Evolutionary conservation across 2,329 filamentous ascomycete species (phyloP).

Genomic region (Epicoccum nigrum): DNA sequence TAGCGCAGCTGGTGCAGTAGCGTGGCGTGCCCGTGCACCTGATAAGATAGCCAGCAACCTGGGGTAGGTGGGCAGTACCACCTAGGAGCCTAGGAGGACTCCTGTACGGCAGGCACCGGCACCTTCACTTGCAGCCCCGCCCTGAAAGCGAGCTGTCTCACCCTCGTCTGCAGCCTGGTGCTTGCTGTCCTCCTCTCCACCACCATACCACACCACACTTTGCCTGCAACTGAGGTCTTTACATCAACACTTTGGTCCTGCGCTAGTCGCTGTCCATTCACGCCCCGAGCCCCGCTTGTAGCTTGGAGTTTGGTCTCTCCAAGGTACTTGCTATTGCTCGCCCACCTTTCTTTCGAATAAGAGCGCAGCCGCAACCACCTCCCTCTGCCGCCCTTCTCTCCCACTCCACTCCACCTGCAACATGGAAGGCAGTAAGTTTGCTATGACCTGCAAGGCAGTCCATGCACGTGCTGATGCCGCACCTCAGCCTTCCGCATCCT

Average conservation of each 20-base stretch:
- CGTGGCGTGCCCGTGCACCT: conserved; percentile 2
- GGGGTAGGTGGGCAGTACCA: no score
- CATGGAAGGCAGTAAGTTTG: conserved; percentile 26
- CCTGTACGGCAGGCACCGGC: conserved; percentile 21
- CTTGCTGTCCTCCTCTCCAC: no score
- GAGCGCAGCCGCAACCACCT: background rate
- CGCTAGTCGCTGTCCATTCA: background rate
- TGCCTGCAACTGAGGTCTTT: no score
- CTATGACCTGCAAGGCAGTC: background rate
- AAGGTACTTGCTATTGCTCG: background rate
- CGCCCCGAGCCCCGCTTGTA: conserved; percentile 5
- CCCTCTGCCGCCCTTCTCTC: background rate
- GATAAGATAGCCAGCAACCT: conserved; percentile 21
- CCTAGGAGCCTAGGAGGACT: no score
- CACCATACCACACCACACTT: no score
- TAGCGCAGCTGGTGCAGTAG: no score
- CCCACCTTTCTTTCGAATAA: background rate
- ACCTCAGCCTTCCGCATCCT: conserved; percentile 41
- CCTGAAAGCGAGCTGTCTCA: conserved; percentile 7
- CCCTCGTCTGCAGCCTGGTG: conserved; percentile 1
- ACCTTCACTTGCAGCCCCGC: conserved; percentile 8
- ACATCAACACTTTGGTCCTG: conserved; percentile 3
- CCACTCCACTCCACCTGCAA: background rate
- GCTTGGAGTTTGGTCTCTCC: conserved; percentile 14
- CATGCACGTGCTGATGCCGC: conserved; percentile 19